A percentile compares a stretch with the other conserved stretches of the same genome.
Evolutionary conservation across 768 basidiomycete species (phyloP).

Genomic region (Hirschioporus abietinus): DNA sequence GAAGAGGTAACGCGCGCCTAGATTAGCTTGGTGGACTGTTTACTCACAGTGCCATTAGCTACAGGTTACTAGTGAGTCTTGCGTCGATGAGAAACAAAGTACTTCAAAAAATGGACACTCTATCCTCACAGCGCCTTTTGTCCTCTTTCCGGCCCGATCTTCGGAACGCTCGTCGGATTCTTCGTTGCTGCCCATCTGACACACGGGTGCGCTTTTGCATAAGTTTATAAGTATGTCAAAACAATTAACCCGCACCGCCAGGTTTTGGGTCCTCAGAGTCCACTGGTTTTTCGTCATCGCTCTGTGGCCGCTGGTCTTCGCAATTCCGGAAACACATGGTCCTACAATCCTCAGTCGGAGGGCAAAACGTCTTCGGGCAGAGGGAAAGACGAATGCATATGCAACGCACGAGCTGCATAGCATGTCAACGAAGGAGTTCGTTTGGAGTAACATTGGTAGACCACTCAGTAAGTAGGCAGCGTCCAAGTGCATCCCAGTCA

Average conservation of each 20-base stretch:
- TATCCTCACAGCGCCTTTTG: slow-evolving; percentile 13
- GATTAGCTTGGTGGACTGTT: neutral
- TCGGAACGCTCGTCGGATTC: slow-evolving; percentile 19
- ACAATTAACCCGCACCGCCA: slow-evolving; percentile 1
- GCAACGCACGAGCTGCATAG: slow-evolving; percentile 17
- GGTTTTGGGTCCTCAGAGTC: slow-evolving; percentile 19
- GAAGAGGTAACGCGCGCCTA: slow-evolving; percentile 10
- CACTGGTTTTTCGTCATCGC: slow-evolving; percentile 15
- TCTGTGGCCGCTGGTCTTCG: slow-evolving; percentile 15
- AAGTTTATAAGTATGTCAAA: neutral
- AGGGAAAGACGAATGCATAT: slow-evolving; percentile 12
- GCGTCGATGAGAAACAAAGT: neutral
- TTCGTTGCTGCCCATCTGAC: slow-evolving; percentile 16
- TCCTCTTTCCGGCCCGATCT: slow-evolving; percentile 15
- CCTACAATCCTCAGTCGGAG: slow-evolving; percentile 17
- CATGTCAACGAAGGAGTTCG: slow-evolving; percentile 10
- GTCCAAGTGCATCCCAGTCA: neutral
- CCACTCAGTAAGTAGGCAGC: slow-evolving; percentile 13
- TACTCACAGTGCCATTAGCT: neutral
- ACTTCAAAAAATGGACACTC: neutral
- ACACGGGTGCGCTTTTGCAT: slow-evolving; percentile 8
- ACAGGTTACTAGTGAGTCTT: neutral
- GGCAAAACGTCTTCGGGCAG: slow-evolving; percentile 13
- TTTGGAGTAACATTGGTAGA: slow-evolving; percentile 13
- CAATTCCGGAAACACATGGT: slow-evolving; percentile 18